Conservation (phyloP, 164 flowering plant genomes). For the Dillenia turbinata region DNA sequence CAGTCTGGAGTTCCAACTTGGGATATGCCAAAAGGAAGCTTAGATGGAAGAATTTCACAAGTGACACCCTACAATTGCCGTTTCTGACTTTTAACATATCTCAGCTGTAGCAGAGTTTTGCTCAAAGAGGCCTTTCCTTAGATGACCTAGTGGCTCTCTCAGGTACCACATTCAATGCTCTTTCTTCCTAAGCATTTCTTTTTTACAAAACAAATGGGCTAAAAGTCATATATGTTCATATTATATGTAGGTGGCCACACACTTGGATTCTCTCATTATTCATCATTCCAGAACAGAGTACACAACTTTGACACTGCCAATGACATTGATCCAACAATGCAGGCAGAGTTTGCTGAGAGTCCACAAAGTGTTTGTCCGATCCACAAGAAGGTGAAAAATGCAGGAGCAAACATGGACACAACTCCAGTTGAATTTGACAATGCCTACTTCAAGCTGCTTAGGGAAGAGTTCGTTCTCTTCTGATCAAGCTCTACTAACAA, state of each 20-base stretch:
- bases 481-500: conserved; percentile 61
- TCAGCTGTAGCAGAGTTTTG: conserved; percentile 66
- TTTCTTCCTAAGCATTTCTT: too few relatives aligned
- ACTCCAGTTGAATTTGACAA: conserved; percentile 54
- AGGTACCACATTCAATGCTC: conserved; percentile 28
- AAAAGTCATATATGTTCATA: too few relatives aligned
- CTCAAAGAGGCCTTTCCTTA: conserved; percentile 71
- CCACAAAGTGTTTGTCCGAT: conserved; percentile 47
- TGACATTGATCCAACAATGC: conserved; percentile 61
- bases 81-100: conserved; percentile 71
- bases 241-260: conserved; percentile 74
- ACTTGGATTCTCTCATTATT: conserved; percentile 82
- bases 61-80: conserved; percentile 60
- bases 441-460: conserved; percentile 56
- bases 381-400: conserved; percentile 55
- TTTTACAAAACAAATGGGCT: too few relatives aligned
- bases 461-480: conserved; percentile 68
- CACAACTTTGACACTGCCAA: conserved; percentile 55
- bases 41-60: conserved; percentile 79
- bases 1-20: conserved; percentile 88
- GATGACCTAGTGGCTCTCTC: conserved; percentile 82
- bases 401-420: conserved; percentile 57
- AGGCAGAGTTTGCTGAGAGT: conserved; percentile 50
- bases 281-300: conserved; percentile 80
- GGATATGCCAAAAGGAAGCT: conserved; percentile 86